Evolutionary conservation across 2,329 filamentous ascomycete genomes (phyloP).

Genomic region (Paraphaeosphaeria minitans): DNA sequence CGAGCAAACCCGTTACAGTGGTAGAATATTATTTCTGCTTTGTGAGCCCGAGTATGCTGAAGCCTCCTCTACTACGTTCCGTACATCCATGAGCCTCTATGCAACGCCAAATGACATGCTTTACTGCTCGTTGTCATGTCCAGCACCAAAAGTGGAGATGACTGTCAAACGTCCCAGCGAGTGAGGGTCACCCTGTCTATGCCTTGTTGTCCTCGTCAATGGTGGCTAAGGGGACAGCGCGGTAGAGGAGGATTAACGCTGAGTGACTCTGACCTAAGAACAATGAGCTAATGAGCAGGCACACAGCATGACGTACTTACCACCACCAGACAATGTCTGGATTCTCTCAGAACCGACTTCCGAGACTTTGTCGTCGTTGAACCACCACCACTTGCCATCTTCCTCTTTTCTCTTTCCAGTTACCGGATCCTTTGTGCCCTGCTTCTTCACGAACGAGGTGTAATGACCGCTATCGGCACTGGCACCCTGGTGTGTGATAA

Average conservation of each 20-base stretch:
- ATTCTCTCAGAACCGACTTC: slow-evolving; percentile 94
- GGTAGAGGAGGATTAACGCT: slow-evolving; percentile 79
- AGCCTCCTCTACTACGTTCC: slow-evolving; percentile 20
- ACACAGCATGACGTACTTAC: slow-evolving; percentile 52
- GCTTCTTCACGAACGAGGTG: slow-evolving; percentile 97
- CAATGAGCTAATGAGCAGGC: slow-evolving; percentile 22
- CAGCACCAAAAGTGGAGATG: slow-evolving; percentile 19
- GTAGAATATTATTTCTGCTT: slow-evolving; percentile 6
- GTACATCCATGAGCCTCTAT: slow-evolving; percentile 28
- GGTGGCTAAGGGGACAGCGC: slow-evolving; percentile 70
- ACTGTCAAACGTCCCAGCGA: background rate
- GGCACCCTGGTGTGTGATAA: slow-evolving; percentile 95
- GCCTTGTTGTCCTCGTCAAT: slow-evolving; percentile 55
- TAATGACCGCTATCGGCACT: slow-evolving; percentile 98
- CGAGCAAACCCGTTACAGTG: background rate
- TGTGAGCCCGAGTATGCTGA: slow-evolving; percentile 7
- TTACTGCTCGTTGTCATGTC: slow-evolving; percentile 11
- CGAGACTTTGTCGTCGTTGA: slow-evolving; percentile 96
- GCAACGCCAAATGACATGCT: slow-evolving; percentile 34
- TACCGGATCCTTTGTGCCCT: slow-evolving; percentile 70
- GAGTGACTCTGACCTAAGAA: slow-evolving; percentile 72
- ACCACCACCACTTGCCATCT: slow-evolving; percentile 99
- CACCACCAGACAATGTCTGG: slow-evolving; percentile 84
- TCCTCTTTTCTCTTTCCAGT: slow-evolving; percentile 80
- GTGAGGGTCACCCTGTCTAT: slow-evolving; percentile 16